phyloP scores from a whole-genome alignment of 140 eudicot genomes.

The Senecio squalidus region DNA sequence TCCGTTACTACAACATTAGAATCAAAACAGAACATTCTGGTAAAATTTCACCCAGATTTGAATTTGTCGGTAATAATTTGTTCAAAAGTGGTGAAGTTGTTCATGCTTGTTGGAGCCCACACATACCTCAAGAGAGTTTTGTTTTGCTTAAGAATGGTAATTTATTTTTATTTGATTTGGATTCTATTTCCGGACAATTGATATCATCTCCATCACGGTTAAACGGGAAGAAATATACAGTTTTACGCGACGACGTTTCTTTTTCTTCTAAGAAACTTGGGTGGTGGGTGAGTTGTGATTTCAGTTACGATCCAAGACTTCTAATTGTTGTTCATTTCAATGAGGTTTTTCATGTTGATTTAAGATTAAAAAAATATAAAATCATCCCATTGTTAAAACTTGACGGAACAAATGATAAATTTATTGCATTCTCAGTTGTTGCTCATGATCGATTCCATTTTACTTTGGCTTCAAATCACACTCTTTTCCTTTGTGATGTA shows the following conservation, averaged over 20 bases:
- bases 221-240: conserved; percentile 29
- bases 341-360: conserved; percentile 56
- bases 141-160: conserved; percentile 62
- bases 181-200: conserved; percentile 10
- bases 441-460: conserved; percentile 45
- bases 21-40: conserved; percentile 18
- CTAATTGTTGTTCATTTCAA: conserved; percentile 44
- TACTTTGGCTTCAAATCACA: conserved; percentile 42
- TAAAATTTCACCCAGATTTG: conserved; percentile 26
- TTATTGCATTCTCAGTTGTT: conserved; percentile 50
- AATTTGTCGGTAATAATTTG: conserved; percentile 34
- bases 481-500: conserved; percentile 67
- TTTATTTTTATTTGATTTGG: conserved; percentile 60
- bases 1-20: conserved; percentile 44
- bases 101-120: conserved; percentile 86
- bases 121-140: conserved; percentile 57
- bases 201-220: conserved; percentile 17
- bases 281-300: conserved; percentile 72
- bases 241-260: conserved; percentile 27
- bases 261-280: conserved; percentile 16
- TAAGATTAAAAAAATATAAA: conserved; percentile 14
- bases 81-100: conserved; percentile 38
- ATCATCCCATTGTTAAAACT: conserved; percentile 45
- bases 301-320: conserved; percentile 80
- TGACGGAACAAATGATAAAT: conserved; percentile 35